phyloP scores from a whole-genome alignment of 441 rosid genomes.

The Pelargonium fulgidum region DNA sequence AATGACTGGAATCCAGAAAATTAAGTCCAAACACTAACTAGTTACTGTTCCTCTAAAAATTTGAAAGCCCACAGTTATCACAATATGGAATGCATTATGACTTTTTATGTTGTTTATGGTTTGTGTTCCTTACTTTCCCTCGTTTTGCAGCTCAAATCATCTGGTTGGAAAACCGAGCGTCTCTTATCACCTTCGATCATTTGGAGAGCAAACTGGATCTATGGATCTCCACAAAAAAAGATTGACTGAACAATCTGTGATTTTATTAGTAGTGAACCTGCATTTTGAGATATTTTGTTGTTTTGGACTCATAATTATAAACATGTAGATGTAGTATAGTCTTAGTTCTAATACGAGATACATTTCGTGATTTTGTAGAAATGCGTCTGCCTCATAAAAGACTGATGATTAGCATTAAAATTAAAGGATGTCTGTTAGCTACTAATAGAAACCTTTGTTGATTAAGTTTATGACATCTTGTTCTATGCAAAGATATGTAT shows the following conservation, averaged over 20 bases:
- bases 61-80: neutral
- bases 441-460: too few species aligned
- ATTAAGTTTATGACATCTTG: too few species aligned
- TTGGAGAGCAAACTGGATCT: slow-evolving; percentile 77
- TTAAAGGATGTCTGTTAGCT: too few species aligned
- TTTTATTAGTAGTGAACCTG: slow-evolving; percentile 1
- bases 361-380: too few species aligned
- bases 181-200: slow-evolving; percentile 63
- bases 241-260: slow-evolving; percentile 34
- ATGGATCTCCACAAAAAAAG: slow-evolving; percentile 36
- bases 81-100: neutral
- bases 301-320: neutral
- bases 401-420: too few species aligned
- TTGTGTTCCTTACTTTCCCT: neutral
- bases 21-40: too few species aligned
- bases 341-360: too few species aligned
- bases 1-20: too few species aligned
- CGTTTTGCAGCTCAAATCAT: slow-evolving; percentile 49
- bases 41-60: neutral
- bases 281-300: neutral
- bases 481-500: too few species aligned
- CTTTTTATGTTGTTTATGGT: neutral
- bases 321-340: too few species aligned
- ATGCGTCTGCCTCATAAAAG: too few species aligned
- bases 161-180: slow-evolving; percentile 85